These are phyloP conservation scores for Jamesozyma piceae DNA, from an alignment of 805 yeast species.

Conservation along the genomic window DNA sequence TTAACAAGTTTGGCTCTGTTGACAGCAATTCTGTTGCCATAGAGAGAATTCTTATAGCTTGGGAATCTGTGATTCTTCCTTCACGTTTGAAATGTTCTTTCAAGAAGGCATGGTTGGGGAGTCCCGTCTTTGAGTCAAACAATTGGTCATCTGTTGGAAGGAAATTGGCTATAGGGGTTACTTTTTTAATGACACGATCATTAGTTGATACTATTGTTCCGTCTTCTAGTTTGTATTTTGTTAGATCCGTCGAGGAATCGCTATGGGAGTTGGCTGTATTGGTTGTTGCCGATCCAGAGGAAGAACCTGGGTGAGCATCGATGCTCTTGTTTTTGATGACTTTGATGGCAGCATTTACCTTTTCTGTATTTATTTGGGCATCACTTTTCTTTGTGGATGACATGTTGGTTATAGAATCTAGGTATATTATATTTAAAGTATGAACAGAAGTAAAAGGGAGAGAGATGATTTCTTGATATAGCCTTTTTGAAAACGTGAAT, in stretches of 20 bases:
- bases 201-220: conserved; percentile 42
- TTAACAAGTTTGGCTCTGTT: conserved; percentile 68
- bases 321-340: conserved; percentile 41
- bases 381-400: conserved; percentile 13
- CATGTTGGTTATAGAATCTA: background rate
- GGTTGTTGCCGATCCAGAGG: background rate
- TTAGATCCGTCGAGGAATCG: background rate
- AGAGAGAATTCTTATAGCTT: conserved; percentile 56
- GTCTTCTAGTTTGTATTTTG: conserved; percentile 39
- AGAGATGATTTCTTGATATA: no score
- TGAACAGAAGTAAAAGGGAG: background rate
- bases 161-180: conserved; percentile 56
- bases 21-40: conserved; percentile 56
- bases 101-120: conserved; percentile 65
- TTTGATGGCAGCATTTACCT: conserved; percentile 56
- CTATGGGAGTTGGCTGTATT: background rate
- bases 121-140: conserved; percentile 45
- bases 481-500: no score
- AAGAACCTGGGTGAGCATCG: conserved; percentile 8
- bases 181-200: conserved; percentile 41
- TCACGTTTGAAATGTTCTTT: conserved; percentile 68
- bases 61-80: conserved; percentile 67
- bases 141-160: conserved; percentile 62
- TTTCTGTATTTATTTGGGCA: conserved; percentile 39
- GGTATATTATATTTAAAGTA: no score